A percentile compares a stretch with the other conserved stretches of the same genome.
Evolutionary conservation across 345 rosid genomes (phyloP).

Genomic region (Gossypium raimondii): DNA sequence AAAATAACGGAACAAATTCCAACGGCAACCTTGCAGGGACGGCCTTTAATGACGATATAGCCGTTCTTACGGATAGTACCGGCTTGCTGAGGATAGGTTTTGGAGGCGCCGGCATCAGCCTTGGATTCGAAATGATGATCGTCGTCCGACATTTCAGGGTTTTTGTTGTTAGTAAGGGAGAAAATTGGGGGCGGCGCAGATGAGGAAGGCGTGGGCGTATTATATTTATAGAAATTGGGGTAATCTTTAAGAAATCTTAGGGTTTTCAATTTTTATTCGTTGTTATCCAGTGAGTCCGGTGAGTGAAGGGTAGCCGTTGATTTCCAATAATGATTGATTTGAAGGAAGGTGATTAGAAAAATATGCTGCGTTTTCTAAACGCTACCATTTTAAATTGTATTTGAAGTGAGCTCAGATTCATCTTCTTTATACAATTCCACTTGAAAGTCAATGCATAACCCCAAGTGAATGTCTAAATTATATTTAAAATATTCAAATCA

Average conservation of each 20-base stretch:
- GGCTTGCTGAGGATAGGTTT: neutral
- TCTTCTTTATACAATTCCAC: neutral
- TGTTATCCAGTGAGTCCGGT: neutral
- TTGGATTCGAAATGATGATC: neutral
- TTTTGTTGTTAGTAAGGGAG: neutral
- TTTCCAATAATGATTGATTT: neutral
- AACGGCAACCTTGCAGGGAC: neutral
- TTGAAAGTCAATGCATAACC: too few relatives aligned
- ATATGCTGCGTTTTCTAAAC: neutral
- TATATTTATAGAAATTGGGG: neutral
- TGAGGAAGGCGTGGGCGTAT: neutral
- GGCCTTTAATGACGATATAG: neutral
- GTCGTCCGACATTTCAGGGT: neutral
- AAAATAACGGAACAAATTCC: too few relatives aligned
- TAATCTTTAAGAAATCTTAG: neutral
- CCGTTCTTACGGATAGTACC: slow-evolving; percentile 1
- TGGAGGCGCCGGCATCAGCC: neutral
- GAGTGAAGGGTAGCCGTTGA: neutral
- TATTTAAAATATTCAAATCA: too few relatives aligned
- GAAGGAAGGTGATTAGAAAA: neutral
- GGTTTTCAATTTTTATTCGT: neutral
- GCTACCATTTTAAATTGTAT: neutral
- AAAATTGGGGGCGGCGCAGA: neutral
- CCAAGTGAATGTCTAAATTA: too few relatives aligned
- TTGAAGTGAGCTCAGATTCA: neutral